A percentile compares a stretch with the other conserved stretches of the same genome.
Evolutionary conservation across 176 grass and related monocot species (phyloP).

Genomic region (Typha latifolia): DNA sequence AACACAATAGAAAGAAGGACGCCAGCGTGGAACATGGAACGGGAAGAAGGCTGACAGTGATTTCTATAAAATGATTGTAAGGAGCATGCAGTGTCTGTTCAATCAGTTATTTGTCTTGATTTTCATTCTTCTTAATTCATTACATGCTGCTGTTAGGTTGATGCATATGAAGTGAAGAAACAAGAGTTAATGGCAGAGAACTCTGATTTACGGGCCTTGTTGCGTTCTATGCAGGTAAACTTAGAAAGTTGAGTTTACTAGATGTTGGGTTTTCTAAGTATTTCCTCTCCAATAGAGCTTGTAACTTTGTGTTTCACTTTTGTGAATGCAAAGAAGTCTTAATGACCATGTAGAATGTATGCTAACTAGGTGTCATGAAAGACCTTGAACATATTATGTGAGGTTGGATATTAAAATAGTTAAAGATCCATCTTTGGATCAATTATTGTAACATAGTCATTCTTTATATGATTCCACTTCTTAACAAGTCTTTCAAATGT

Average conservation of each 20-base stretch:
- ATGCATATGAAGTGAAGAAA: conserved; percentile 97
- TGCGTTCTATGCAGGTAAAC: conserved; percentile 95
- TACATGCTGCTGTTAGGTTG: conserved; percentile 42
- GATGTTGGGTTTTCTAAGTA: no score
- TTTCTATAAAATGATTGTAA: conserved; percentile 99
- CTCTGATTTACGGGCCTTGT: conserved; percentile 68
- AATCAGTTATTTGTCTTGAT: conserved; percentile 7
- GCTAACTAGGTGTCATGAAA: background rate
- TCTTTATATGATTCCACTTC: background rate
- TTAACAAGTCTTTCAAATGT: background rate
- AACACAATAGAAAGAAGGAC: conserved; percentile 84
- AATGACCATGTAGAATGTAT: background rate
- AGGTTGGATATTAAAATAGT: no score
- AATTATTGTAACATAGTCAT: background rate
- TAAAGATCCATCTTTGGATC: no score
- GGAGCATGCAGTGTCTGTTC: conserved; percentile 4
- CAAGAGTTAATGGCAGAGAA: conserved; percentile 94
- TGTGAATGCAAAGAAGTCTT: background rate
- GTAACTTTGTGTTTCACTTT: background rate
- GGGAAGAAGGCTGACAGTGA: conserved; percentile 95
- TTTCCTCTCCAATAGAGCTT: background rate
- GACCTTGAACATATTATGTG: background rate
- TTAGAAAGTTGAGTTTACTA: background rate
- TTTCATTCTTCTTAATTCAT: conserved; percentile 21
- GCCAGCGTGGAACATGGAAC: conserved; percentile 88